phyloP scores from a whole-genome alignment of 2,329 filamentous ascomycete genomes.

The Scleromitrula shiraiana region DNA sequence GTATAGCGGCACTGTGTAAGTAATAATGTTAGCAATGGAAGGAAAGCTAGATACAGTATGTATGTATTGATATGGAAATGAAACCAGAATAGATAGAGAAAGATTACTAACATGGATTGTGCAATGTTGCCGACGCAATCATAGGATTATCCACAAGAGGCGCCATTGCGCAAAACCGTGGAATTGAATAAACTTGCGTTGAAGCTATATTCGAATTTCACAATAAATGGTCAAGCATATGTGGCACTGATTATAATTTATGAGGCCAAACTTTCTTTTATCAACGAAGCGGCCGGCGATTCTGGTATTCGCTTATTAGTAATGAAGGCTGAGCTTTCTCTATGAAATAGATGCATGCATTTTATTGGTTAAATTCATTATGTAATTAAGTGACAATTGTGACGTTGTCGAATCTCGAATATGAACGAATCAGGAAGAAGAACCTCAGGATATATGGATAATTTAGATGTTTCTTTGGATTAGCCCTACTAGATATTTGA shows the following conservation, averaged over 20 bases:
- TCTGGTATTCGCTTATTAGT: neutral
- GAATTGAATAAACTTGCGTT: constrained; percentile 2
- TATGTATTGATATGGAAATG: too few species aligned
- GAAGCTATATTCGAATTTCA: constrained; percentile 10
- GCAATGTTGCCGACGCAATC: constrained; percentile 79
- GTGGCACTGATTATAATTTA: constrained; percentile 8
- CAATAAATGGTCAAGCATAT: constrained; percentile 1
- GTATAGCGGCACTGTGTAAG: constrained; percentile 51
- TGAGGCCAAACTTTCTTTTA: constrained; percentile 1
- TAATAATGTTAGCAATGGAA: constrained; percentile 15
- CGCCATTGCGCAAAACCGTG: constrained; percentile 43
- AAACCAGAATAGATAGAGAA: too few species aligned
- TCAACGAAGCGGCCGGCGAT: neutral
- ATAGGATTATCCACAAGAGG: constrained; percentile 86
- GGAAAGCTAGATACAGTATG: too few species aligned
- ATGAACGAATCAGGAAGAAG: too few species aligned
- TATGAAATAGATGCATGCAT: too few species aligned
- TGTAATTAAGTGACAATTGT: too few species aligned
- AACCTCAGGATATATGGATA: too few species aligned
- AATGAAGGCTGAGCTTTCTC: too few species aligned
- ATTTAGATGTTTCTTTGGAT: too few species aligned
- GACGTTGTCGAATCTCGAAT: too few species aligned
- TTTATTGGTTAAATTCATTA: too few species aligned
- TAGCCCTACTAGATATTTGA: too few species aligned
- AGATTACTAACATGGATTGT: constrained; percentile 54